Base-by-base conservation (phyloP, 208 protist species). In the Plasmodiophora brassicae region DNA sequence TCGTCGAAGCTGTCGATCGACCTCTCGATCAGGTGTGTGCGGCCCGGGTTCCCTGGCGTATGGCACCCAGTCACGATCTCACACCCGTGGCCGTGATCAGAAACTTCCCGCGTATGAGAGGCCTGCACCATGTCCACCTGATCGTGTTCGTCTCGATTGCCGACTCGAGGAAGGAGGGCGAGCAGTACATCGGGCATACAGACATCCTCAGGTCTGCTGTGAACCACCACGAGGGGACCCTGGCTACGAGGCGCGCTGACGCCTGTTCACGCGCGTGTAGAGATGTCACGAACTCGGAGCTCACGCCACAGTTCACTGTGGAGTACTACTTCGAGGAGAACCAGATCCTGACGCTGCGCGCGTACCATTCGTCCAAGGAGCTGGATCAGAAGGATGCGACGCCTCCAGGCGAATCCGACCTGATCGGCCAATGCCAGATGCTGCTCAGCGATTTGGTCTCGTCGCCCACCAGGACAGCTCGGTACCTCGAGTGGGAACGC, bases 281-380 rank as follows among this genome's bases (percentile, higher is more conserved):
- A 38, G n/a, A 32, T 38, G 20, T 38, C 20, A 36, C 65, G 10
- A 38, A 78, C 20, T 5, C 41, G 14, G 65, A 78, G 32, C 41
- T 78, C 65, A 78, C 10, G 10, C 65, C 32, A 32, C 65, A 78
- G n/a, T 78, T 78, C 65, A 32, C 41, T n/a, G 65, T 78, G 5
- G 65, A 78, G 20, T 78, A 78, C 65, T 78, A 44, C 41, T 78
- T 78, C 65, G 65, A 78, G 41, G 65, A 78, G 41, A 36, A 32
- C n/a, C 65, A 78, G 41, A 36, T 32, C 5, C 32, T 78, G 20
- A 78, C n/a, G 20, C 32, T 78, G 10, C n/a, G n/a, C n/a, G 5
- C 41, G 32, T 78, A 78, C 41, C 65, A 78, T 5, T 78, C 5
- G 5, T 8, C 65, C 41, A 78, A 32, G 65, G 65, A 78, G 10